Percentiles rank a stretch among this genome's conserved stretches.
These are phyloP conservation scores for Agroathelia rolfsii DNA, from an alignment of 1,284 basidiomycete species.

Conservation along the genomic window DNA sequence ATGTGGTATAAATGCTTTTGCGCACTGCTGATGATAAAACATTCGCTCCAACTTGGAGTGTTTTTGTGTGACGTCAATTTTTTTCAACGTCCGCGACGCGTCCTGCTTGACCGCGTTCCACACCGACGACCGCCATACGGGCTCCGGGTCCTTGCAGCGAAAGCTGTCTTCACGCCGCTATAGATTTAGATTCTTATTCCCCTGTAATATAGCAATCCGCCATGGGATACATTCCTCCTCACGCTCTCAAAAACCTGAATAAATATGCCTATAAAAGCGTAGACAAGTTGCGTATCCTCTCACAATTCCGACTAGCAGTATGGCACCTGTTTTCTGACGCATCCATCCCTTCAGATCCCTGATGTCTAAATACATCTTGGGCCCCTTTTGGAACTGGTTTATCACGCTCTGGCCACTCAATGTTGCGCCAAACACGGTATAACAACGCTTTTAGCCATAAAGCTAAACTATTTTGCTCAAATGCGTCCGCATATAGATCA, in stretches of 20 bases:
- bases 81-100: too few species aligned
- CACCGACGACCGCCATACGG: too few species aligned
- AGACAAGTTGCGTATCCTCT: conserved; percentile 36
- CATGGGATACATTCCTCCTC: conserved; percentile 45
- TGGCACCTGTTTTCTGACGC: not conserved
- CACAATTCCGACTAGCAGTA: conserved; percentile 4
- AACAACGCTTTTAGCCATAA: conserved; percentile 18
- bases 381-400: conserved; percentile 93
- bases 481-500: conserved; percentile 45
- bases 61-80: too few species aligned
- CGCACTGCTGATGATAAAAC: too few species aligned
- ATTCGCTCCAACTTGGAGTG: too few species aligned
- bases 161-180: too few species aligned
- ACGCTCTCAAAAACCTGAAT: conserved; percentile 52
- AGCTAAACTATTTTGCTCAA: not conserved
- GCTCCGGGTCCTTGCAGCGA: too few species aligned
- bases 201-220: too few species aligned
- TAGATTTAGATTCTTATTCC: too few species aligned
- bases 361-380: conserved; percentile 72
- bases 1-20: too few species aligned
- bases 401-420: conserved; percentile 83
- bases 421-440: conserved; percentile 86
- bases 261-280: conserved; percentile 62
- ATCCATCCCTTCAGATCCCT: conserved; percentile 44
- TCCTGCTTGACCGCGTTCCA: too few species aligned